Percentiles rank a stretch among this genome's conserved stretches.
These are phyloP conservation scores for Raddia distichophylla DNA, from an alignment of 176 grass and related monocot genomes.

Conservation along the genomic window DNA sequence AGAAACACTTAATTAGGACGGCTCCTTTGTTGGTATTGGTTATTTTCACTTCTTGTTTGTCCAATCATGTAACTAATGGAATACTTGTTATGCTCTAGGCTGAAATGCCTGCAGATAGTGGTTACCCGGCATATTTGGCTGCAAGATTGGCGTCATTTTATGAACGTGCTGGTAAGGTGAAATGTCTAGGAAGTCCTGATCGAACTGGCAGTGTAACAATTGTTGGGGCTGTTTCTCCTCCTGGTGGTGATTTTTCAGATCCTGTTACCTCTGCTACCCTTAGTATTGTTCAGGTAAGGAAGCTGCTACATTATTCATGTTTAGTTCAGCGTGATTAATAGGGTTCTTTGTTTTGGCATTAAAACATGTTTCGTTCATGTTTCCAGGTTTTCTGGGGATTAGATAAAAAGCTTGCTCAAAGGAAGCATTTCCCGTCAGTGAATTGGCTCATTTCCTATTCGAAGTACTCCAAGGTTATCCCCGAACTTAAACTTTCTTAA, in stretches of 20 bases:
- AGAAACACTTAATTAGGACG: neutral
- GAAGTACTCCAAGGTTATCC: conserved; percentile 78
- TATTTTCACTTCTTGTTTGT: conserved; percentile 2
- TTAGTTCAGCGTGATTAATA: neutral
- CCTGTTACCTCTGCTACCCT: conserved; percentile 97
- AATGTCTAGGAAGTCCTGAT: conserved; percentile 90
- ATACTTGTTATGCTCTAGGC: conserved; percentile 46
- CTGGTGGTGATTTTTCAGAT: conserved; percentile 98
- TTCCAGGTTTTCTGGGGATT: conserved; percentile 92
- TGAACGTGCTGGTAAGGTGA: conserved; percentile 96
- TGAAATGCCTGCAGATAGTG: conserved; percentile 98
- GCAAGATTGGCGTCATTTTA: conserved; percentile 88
- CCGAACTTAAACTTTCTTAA: conserved; percentile 19
- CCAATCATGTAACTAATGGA: conserved; percentile 6
- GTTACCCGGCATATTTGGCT: conserved; percentile 92
- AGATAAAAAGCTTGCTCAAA: conserved; percentile 94
- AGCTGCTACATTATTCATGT: neutral
- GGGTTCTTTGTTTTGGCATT: neutral
- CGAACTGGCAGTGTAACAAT: conserved; percentile 95
- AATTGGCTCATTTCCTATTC: conserved; percentile 98
- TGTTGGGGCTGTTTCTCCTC: conserved; percentile 96
- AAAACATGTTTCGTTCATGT: neutral
- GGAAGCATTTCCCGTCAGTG: conserved; percentile 93
- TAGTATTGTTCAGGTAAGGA: conserved; percentile 80
- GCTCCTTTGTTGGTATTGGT: neutral